Conservation (phyloP, 1,284 basidiomycete species). For the Cutaneotrichosporon mucoides region DNA sequence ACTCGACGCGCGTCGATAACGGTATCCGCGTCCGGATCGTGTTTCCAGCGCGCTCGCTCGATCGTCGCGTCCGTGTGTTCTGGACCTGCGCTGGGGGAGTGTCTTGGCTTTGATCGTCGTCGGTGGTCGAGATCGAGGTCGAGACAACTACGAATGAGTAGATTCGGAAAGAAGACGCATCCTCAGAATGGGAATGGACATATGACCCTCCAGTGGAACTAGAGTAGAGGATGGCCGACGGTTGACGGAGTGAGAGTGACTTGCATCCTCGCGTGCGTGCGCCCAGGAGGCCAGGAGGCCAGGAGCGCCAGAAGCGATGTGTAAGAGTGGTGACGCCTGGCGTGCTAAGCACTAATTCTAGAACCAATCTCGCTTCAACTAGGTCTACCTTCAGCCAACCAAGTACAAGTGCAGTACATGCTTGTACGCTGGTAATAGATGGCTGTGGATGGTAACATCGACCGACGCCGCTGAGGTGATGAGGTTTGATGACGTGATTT, state of each 20-base stretch:
- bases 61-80: too few relatives aligned
- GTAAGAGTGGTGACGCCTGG: background rate
- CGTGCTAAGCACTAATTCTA: background rate
- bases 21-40: background rate
- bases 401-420: background rate
- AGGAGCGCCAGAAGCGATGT: too few relatives aligned
- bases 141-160: background rate
- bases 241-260: background rate
- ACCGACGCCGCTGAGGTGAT: background rate
- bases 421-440: background rate
- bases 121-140: background rate
- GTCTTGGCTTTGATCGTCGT: too few relatives aligned
- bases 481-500: conserved; percentile 11
- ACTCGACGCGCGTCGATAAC: background rate
- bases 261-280: background rate
- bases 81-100: too few relatives aligned
- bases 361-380: too few relatives aligned
- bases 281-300: background rate
- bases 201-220: background rate
- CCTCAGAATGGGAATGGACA: background rate
- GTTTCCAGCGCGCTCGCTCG: too few relatives aligned
- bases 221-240: too few relatives aligned
- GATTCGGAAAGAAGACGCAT: conserved; percentile 1
- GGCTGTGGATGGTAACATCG: background rate
- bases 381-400: too few relatives aligned